Evolutionary conservation across 2,329 filamentous ascomycete species (phyloP).

Genomic region (Cordyceps javanica): DNA sequence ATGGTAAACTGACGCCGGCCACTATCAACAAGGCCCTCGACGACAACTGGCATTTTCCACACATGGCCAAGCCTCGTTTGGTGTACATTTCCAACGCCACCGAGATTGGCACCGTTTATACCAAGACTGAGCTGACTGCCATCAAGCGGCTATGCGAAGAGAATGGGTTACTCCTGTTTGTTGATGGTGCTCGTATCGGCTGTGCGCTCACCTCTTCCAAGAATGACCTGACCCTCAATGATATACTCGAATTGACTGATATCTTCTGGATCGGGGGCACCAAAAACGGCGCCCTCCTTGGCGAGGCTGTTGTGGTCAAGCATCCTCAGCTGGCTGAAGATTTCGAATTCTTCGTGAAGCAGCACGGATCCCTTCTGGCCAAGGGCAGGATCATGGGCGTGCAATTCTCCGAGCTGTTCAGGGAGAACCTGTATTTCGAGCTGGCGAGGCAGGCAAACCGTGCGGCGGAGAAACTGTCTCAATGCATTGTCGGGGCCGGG

Average conservation of each 20-base stretch:
- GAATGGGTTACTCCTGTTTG: constrained; percentile 35
- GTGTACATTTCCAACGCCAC: constrained; percentile 48
- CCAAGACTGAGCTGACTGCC: constrained; percentile 32
- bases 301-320: constrained; percentile 45
- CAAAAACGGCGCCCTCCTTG: constrained; percentile 44
- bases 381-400: constrained; percentile 43
- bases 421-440: constrained; percentile 38
- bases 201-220: constrained; percentile 34
- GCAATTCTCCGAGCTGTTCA: constrained; percentile 45
- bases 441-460: constrained; percentile 38
- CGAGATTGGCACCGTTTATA: constrained; percentile 44
- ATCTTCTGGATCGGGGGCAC: constrained; percentile 51
- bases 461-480: constrained; percentile 37
- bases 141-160: constrained; percentile 37
- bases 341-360: constrained; percentile 46
- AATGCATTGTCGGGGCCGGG: constrained; percentile 35
- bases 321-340: constrained; percentile 34
- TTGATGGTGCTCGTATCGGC: constrained; percentile 43
- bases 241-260: constrained; percentile 41
- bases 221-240: constrained; percentile 37
- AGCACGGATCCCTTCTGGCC: constrained; percentile 43
- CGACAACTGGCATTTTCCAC: constrained; percentile 44
- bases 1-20: constrained; percentile 41
- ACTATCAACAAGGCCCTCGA: constrained; percentile 36
- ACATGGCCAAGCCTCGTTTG: constrained; percentile 45